Base-by-base conservation (phyloP, 306 rosid species). In the Cucurbita argyrosperma region DNA sequence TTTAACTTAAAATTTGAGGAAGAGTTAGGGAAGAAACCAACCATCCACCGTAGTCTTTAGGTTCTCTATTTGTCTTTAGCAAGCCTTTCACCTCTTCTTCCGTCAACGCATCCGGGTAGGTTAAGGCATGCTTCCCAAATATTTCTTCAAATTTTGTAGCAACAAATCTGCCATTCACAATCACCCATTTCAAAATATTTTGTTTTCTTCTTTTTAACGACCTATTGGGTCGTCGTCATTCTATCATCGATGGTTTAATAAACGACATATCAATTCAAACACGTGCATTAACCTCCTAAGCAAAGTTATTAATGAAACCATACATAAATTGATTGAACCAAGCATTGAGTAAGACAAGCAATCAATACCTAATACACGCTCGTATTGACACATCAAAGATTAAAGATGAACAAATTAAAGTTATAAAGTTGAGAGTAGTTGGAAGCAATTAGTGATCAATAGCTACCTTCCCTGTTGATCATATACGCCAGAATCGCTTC, bases 401-500 rank as follows among this genome's bases (percentile, higher is more conserved):
- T 26, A 26, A 26, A 26, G 30, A 26, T 26, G 30, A 26, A 26
- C 30, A 26, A 26, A 26, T 26, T 26, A 19, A 19, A 37, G 42
- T 12, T 12, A 4, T 5, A 30, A 59, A 59, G 5, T 61, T 61
- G 21, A 61, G 43, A 61, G 43, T 35, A 15, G 45, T 0, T 61
- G 46, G 10, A 13, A 37, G 21, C 6, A 61, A 37, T 35, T 61
- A 30, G 66, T 15, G 6, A 14, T 35, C 14, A 37, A 61, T 35
- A 61, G 40, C 35, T 81, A 90, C 99, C 99, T 94, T 87, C 99
- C 99, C 50, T 91, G 85, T 8, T 37, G 52, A 47, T 94, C 97
- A 72, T 87, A 91, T 58, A 82, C 90, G 53, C 96, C 97, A 16
- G 97, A 83, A 82, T 94, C 99, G 65, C 99, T 94, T 52, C 95